Percentiles rank a stretch among this genome's conserved stretches.
phyloP scores from a whole-genome alignment of 371 early-diverging fungal genomes.

The Mucor sp. region DNA sequence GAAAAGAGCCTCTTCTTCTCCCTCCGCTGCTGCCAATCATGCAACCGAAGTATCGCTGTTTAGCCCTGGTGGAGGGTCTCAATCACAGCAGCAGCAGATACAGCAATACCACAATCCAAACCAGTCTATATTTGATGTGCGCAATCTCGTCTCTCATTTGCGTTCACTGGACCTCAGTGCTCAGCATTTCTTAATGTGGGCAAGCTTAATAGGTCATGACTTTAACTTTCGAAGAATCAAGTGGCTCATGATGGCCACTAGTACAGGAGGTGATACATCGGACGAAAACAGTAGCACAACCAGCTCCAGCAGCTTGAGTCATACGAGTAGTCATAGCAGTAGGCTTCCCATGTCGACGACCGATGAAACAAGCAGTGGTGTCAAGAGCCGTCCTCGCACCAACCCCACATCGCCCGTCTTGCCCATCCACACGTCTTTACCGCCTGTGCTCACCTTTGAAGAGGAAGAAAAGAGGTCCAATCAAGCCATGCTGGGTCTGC shows the following conservation, averaged over 20 bases:
- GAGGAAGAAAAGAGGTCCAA: conserved; percentile 12
- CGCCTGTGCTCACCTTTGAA: not conserved
- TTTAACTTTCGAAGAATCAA: conserved; percentile 44
- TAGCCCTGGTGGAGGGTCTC: not conserved
- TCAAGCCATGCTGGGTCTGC: conserved; percentile 42
- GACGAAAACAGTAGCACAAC: conserved; percentile 10
- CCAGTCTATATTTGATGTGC: conserved; percentile 31
- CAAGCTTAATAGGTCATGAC: conserved; percentile 40
- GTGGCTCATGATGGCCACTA: conserved; percentile 34
- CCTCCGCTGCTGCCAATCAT: not conserved
- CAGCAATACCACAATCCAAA: not conserved
- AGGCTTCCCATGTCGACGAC: not conserved
- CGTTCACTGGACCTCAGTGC: conserved; percentile 34
- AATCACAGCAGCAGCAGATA: not conserved
- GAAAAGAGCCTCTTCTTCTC: not conserved
- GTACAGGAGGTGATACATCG: conserved; percentile 4
- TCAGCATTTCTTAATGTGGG: conserved; percentile 44
- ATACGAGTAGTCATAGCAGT: not conserved
- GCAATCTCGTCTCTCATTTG: conserved; percentile 38
- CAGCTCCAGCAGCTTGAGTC: not conserved
- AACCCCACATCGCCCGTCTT: not conserved
- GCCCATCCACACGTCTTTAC: too few relatives aligned
- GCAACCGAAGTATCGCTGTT: not conserved
- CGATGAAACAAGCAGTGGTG: not conserved
- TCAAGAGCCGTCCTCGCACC: not conserved